A percentile compares a stretch with the other conserved stretches of the same genome.
phyloP scores from a whole-genome alignment of 495 filamentous ascomycete species.

The Pseudevernia furfuracea region DNA sequence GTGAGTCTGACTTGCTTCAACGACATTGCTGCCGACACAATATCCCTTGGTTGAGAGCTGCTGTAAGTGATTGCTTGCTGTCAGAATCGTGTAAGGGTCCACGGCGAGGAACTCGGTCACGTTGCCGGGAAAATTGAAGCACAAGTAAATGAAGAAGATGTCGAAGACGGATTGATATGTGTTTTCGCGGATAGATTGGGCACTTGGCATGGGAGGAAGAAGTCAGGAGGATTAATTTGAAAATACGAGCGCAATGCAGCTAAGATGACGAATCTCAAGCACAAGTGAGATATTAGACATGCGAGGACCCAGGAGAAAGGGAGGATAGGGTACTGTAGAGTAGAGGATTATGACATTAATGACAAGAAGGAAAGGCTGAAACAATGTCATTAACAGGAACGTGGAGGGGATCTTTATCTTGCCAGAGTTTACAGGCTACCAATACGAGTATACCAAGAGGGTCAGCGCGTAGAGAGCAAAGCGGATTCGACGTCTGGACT shows the following conservation, averaged over 20 bases:
- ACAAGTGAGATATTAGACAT: neutral
- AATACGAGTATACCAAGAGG: slow-evolving; percentile 2
- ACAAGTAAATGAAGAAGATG: neutral
- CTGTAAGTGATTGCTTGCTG: neutral
- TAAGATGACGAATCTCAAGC: neutral
- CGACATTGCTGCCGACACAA: slow-evolving; percentile 45
- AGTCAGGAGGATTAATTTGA: neutral
- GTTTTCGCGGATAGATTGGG: neutral
- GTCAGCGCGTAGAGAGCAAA: slow-evolving; percentile 20
- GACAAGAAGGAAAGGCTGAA: slow-evolving; percentile 1
- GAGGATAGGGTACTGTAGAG: too few relatives aligned
- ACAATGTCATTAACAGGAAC: neutral
- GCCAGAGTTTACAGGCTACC: neutral
- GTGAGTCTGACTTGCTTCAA: slow-evolving; percentile 59
- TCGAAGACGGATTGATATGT: neutral
- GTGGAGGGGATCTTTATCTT: neutral
- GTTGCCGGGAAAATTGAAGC: neutral
- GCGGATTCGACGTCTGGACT: slow-evolving; percentile 12
- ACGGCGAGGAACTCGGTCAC: neutral
- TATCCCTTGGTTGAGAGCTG: neutral
- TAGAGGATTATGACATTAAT: neutral
- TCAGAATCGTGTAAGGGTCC: neutral
- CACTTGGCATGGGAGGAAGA: neutral
- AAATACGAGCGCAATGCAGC: neutral
- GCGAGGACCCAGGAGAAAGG: neutral